phyloP scores from a whole-genome alignment of 495 filamentous ascomycete genomes.

The Penicillium fimorum region DNA sequence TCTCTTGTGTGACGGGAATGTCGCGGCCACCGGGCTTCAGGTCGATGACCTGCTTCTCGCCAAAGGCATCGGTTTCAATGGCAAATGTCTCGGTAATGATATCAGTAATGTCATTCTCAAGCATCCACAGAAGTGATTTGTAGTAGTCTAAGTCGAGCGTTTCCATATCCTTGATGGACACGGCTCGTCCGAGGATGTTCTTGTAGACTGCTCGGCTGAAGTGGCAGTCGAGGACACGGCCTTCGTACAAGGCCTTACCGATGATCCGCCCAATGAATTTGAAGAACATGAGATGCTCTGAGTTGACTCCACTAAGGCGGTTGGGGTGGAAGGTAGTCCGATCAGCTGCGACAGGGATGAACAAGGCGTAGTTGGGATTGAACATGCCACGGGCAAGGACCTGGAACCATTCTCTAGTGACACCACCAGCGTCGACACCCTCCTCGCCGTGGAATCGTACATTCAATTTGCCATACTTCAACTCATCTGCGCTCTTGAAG shows the following conservation, averaged over 20 bases:
- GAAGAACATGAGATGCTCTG: slow-evolving; percentile 97
- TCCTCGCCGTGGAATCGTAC: slow-evolving; percentile 98
- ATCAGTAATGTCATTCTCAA: slow-evolving; percentile 98
- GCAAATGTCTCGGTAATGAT: slow-evolving; percentile 98
- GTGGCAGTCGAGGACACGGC: slow-evolving; percentile 94
- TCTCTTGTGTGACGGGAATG: slow-evolving; percentile 92
- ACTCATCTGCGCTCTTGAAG: slow-evolving; percentile 91
- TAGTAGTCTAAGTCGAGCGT: slow-evolving; percentile 98
- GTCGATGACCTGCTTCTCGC: slow-evolving; percentile 81
- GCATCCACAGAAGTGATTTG: slow-evolving; percentile 98
- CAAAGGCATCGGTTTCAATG: slow-evolving; percentile 88
- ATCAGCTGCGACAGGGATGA: slow-evolving; percentile 95
- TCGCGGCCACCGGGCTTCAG: slow-evolving; percentile 84
- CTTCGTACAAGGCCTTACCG: slow-evolving; percentile 96
- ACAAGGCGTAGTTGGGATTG: slow-evolving; percentile 95
- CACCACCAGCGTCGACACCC: slow-evolving; percentile 95
- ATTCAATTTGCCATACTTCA: slow-evolving; percentile 97
- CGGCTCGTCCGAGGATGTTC: slow-evolving; percentile 87
- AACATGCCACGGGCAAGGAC: slow-evolving; percentile 98
- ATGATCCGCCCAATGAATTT: slow-evolving; percentile 99
- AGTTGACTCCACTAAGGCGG: slow-evolving; percentile 86
- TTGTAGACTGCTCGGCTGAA: slow-evolving; percentile 99
- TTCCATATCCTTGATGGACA: slow-evolving; percentile 99
- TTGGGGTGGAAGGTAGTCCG: slow-evolving; percentile 99
- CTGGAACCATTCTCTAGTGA: slow-evolving; percentile 99